These are phyloP conservation scores for Phytophthora ohioensis DNA, from an alignment of 352 stramenopile genomes.

Conservation along the genomic window DNA sequence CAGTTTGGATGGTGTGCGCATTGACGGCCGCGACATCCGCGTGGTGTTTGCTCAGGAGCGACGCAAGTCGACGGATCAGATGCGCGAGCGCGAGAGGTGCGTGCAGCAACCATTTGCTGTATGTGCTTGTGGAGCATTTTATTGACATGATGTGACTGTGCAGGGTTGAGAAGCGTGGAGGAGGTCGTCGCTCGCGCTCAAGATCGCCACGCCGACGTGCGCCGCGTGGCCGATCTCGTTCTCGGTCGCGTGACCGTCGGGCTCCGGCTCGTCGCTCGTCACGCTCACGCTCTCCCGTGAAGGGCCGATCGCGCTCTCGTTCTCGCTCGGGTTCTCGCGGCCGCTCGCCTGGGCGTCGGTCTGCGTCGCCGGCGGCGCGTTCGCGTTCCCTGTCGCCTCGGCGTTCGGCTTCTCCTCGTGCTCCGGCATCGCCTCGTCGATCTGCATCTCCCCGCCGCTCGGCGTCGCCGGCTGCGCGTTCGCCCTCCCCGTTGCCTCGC, in stretches of 20 bases:
- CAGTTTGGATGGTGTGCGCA: conserved; percentile 91
- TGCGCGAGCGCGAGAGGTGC: conserved; percentile 89
- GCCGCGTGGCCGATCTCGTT: conserved; percentile 51
- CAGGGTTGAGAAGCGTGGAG: conserved; percentile 47
- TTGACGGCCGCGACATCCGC: conserved; percentile 94
- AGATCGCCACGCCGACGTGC: conserved; percentile 43
- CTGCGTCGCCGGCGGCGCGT: conserved; percentile 14
- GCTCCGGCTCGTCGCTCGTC: conserved; percentile 53
- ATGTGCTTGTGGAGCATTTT: not conserved
- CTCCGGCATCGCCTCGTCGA: conserved; percentile 27
- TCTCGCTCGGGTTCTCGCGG: conserved; percentile 50
- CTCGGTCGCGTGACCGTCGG: conserved; percentile 60
- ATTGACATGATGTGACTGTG: not conserved
- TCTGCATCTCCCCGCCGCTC: conserved; percentile 37
- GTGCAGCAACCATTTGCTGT: conserved; percentile 1
- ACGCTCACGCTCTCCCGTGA: conserved; percentile 60
- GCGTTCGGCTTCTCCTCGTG: conserved; percentile 35
- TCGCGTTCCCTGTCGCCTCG: conserved; percentile 46
- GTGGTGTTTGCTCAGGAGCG: conserved; percentile 97
- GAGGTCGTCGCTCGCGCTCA: conserved; percentile 43
- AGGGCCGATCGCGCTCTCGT: conserved; percentile 49
- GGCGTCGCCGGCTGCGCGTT: conserved; percentile 54
- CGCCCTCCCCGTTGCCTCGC: conserved; percentile 48
- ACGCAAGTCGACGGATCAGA: conserved; percentile 95
- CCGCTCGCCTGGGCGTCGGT: conserved; percentile 48